These are phyloP conservation scores for Jatropha curcas DNA, from an alignment of 345 rosid genomes.

Conservation along the genomic window DNA sequence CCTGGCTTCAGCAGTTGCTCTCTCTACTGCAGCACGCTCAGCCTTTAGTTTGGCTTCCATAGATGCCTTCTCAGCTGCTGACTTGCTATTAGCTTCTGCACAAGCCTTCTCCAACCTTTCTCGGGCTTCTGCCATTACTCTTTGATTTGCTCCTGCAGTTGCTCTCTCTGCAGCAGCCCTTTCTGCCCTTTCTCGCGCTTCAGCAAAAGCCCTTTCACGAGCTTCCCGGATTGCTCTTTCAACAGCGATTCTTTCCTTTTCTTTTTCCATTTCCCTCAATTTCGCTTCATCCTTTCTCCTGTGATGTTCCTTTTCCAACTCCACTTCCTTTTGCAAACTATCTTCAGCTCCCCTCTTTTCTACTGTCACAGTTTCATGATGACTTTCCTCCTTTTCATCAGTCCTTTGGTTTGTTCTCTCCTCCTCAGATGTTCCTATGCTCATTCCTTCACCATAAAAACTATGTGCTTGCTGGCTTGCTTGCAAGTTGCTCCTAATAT, in stretches of 20 bases:
- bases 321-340: constrained; percentile 41
- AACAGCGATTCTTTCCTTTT: constrained; percentile 75
- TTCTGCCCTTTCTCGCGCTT: constrained; percentile 67
- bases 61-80: constrained; percentile 41
- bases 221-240: constrained; percentile 95
- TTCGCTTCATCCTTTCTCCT: constrained; percentile 53
- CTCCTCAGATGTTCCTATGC: constrained; percentile 23
- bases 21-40: constrained; percentile 93
- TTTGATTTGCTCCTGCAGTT: constrained; percentile 59
- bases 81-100: constrained; percentile 47
- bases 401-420: constrained; percentile 28
- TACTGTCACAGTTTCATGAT: constrained; percentile 34
- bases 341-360: constrained; percentile 46
- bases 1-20: constrained; percentile 92
- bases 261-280: constrained; percentile 55
- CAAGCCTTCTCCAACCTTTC: constrained; percentile 56
- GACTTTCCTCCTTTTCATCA: constrained; percentile 40
- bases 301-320: constrained; percentile 34
- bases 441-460: constrained; percentile 37
- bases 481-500: constrained; percentile 26
- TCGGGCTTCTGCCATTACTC: constrained; percentile 50
- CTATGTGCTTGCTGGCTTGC: constrained; percentile 32
- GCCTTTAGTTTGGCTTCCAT: constrained; percentile 71
- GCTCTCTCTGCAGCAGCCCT: constrained; percentile 72
- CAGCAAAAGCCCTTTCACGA: constrained; percentile 90